Evolutionary conservation across 495 filamentous ascomycete genomes (phyloP).

Genomic region (Bathelium albidoporum): DNA sequence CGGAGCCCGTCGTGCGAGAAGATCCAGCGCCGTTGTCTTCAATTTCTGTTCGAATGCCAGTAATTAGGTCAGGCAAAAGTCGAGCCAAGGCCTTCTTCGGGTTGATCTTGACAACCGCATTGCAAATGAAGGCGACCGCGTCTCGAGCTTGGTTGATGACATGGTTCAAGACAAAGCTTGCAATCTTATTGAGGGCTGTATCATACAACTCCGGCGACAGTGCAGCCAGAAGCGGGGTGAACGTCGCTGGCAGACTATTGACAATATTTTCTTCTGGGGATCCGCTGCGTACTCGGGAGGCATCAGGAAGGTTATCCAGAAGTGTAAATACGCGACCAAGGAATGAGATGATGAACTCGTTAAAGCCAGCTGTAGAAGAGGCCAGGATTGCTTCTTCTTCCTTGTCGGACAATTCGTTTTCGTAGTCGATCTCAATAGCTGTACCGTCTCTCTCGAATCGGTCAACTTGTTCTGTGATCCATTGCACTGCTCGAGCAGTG

Average conservation of each 20-base stretch:
- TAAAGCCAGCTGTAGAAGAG: slow-evolving; percentile 90
- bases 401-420: slow-evolving; percentile 66
- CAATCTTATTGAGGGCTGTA: slow-evolving; percentile 80
- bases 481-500: slow-evolving; percentile 63
- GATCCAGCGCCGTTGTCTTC: slow-evolving; percentile 96
- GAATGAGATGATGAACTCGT: slow-evolving; percentile 82
- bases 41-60: slow-evolving; percentile 91
- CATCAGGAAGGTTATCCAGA: slow-evolving; percentile 88
- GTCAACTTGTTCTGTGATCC: slow-evolving; percentile 89
- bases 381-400: slow-evolving; percentile 84
- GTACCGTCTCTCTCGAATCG: slow-evolving; percentile 83
- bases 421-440: slow-evolving; percentile 75
- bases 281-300: slow-evolving; percentile 70
- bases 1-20: slow-evolving; percentile 81
- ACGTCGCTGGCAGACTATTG: slow-evolving; percentile 85
- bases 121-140: slow-evolving; percentile 98
- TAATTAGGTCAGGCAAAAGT: slow-evolving; percentile 78
- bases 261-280: slow-evolving; percentile 95
- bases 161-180: slow-evolving; percentile 85
- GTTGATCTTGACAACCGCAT: slow-evolving; percentile 85
- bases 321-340: slow-evolving; percentile 91
- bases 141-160: slow-evolving; percentile 95
- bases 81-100: slow-evolving; percentile 84
- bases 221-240: slow-evolving; percentile 81
- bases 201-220: slow-evolving; percentile 92